Evolutionary conservation across 108 stramenopile genomes (phyloP).

Genomic region (Cyclotella choctawhatcheeana): DNA sequence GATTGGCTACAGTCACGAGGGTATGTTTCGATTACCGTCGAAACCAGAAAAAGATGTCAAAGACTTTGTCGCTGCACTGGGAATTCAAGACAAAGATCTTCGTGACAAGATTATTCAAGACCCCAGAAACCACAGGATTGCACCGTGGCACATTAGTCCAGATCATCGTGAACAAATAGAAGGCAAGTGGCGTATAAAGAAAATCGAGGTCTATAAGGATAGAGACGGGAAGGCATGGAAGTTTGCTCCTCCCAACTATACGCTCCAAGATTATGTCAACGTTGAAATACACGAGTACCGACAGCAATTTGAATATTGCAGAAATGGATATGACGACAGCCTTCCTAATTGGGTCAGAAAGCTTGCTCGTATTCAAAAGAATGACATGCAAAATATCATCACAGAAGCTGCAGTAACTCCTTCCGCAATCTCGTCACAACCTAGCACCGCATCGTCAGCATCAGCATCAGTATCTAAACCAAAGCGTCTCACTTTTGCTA

Average conservation of each 20-base stretch:
- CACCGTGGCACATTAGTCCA: slow-evolving; percentile 6
- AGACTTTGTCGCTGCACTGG: neutral
- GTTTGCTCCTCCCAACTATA: slow-evolving; percentile 18
- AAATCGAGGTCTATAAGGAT: slow-evolving; percentile 1
- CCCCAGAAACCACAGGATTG: neutral
- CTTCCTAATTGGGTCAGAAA: slow-evolving; percentile 2
- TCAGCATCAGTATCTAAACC: too few species aligned
- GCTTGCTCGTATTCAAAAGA: too few species aligned
- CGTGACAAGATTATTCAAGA: neutral
- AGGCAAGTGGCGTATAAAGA: neutral
- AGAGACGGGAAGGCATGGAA: neutral
- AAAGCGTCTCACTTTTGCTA: too few species aligned
- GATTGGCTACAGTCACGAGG: neutral
- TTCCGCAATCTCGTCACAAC: too few species aligned
- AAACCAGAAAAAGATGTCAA: neutral
- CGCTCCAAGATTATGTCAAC: slow-evolving; percentile 3
- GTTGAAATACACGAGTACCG: slow-evolving; percentile 14
- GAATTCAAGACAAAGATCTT: neutral
- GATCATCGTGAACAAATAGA: neutral
- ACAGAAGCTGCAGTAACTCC: too few species aligned
- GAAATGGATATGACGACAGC: neutral
- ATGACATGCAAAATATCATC: too few species aligned
- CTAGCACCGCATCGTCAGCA: too few species aligned
- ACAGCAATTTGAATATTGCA: neutral
- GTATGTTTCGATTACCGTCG: neutral